Base-by-base conservation (phyloP, 2,329 filamentous ascomycete genomes). In the Esteya vermicola region DNA sequence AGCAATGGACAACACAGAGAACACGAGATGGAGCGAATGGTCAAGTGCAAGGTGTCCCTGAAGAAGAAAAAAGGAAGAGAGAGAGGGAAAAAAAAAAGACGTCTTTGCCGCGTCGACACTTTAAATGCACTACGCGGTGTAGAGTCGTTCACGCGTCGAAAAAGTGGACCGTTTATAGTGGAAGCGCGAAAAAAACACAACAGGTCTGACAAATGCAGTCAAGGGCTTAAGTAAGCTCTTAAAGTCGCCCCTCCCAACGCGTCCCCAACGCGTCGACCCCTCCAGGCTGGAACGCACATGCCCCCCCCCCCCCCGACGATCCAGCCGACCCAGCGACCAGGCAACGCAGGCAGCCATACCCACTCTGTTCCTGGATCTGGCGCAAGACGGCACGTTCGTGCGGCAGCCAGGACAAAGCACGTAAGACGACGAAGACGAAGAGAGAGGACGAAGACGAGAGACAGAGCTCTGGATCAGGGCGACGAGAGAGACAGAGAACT, bases 101-200 rank as follows among this genome's bases (percentile, higher is more conserved):
- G 39, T 39, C 28, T n/a, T 36, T 27, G 41, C 41, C 28, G 45
- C 39, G 45, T 39, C 25, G 38, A 38, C 38, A 45, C 45, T 48
- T 47, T 47, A 48, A 48, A 45, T 45, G 47, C 23, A 39, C 33
- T 43, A 44, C 47, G 47, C 45, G 47, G 36, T 45, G 26, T 35
- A 18, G 30, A 19, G 12, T 28, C 9, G 18, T 31, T 31, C 33
- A 47, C 45, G 45, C 45, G 46, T 47, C 41, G 9, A 43, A 47
- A 45, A 46, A 39, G 36, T 42, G 46, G 43, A 21, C 41, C n/a
- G 16, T 18, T 2, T 2, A 23, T 20, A 26, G 8, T 23, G 35
- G n/a, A n/a, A n/a, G 26, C 38, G 37, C 39, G 43, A 36, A 42
- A 44, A 43, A 38, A 46, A 37, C 18, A 38, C 32, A 32, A 38